phyloP scores from a whole-genome alignment of 129 eudicot species.

The Tagetes erecta region DNA sequence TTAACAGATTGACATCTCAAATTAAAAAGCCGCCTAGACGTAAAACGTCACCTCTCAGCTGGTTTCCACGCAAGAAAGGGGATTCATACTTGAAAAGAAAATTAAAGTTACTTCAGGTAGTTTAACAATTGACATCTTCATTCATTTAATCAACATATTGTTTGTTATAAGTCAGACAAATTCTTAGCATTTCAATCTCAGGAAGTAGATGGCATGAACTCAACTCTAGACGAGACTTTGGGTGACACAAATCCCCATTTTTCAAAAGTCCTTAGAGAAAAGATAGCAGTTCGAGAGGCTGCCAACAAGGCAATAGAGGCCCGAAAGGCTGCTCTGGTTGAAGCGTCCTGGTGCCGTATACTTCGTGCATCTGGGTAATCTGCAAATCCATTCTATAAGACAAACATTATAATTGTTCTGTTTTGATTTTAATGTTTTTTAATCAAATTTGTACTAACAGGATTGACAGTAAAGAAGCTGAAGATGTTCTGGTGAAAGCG shows the following conservation, averaged over 20 bases:
- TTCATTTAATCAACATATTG: conserved; percentile 6
- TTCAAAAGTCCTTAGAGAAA: conserved; percentile 74
- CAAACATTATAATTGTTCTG: background rate
- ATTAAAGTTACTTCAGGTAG: conserved; percentile 73
- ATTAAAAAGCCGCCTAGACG: conserved; percentile 76
- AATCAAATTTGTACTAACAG: conserved; percentile 35
- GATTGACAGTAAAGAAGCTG: conserved; percentile 79
- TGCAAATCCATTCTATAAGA: background rate
- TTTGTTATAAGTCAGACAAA: background rate
- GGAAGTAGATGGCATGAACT: conserved; percentile 94
- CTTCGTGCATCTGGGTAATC: conserved; percentile 77
- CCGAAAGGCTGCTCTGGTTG: conserved; percentile 90
- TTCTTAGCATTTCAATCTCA: conserved; percentile 25
- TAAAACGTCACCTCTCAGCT: conserved; percentile 80
- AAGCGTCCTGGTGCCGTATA: conserved; percentile 98
- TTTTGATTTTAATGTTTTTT: background rate
- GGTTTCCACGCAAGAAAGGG: conserved; percentile 95
- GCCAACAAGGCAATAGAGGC: conserved; percentile 87
- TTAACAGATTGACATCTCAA: conserved; percentile 65
- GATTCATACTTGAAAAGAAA: conserved; percentile 88
- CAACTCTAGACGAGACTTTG: conserved; percentile 87
- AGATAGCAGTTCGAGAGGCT: conserved; percentile 86
- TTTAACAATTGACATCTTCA: background rate
- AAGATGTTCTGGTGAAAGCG: conserved; percentile 55
- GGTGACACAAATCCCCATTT: conserved; percentile 91